Conservation (phyloP, 257 asterid species). For the Linaria vulgaris region DNA sequence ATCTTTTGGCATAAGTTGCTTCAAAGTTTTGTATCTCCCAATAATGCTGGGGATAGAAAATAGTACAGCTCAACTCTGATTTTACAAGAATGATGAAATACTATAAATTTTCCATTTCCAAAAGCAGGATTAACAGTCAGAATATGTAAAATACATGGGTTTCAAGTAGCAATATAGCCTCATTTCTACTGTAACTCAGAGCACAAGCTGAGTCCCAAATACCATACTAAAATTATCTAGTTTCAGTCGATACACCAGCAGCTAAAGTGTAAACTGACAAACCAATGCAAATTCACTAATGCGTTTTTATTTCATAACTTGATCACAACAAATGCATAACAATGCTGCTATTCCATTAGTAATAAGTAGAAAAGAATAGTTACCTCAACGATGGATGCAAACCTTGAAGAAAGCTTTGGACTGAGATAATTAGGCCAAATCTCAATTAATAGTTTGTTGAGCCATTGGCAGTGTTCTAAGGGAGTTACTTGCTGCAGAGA, state of each 20-base stretch:
- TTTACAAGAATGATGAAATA: too few relatives aligned
- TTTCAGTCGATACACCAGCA: neutral
- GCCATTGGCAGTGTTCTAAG: conserved; percentile 96
- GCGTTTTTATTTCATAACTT: neutral
- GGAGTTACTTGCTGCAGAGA: conserved; percentile 71
- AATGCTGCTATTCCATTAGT: neutral
- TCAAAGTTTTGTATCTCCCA: too few relatives aligned
- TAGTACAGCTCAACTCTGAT: too few relatives aligned
- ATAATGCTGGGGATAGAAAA: too few relatives aligned
- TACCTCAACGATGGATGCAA: conserved; percentile 90
- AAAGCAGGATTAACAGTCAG: too few relatives aligned
- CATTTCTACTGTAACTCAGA: neutral
- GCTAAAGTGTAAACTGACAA: too few relatives aligned
- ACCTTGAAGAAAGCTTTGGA: conserved; percentile 82
- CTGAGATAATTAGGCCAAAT: conserved; percentile 73
- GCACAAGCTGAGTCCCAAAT: neutral
- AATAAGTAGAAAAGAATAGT: conserved; percentile 23
- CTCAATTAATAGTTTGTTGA: conserved; percentile 77
- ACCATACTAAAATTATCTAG: neutral
- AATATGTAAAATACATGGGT: neutral
- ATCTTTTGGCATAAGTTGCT: too few relatives aligned
- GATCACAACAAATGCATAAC: conserved; percentile 1
- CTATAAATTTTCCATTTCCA: too few relatives aligned
- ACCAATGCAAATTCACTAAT: neutral
- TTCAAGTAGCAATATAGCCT: neutral